A percentile compares a stretch with the other conserved stretches of the same genome.
Conservation (phyloP, 2,329 filamentous ascomycete species). For the Ascochyta clinopodiicola region DNA sequence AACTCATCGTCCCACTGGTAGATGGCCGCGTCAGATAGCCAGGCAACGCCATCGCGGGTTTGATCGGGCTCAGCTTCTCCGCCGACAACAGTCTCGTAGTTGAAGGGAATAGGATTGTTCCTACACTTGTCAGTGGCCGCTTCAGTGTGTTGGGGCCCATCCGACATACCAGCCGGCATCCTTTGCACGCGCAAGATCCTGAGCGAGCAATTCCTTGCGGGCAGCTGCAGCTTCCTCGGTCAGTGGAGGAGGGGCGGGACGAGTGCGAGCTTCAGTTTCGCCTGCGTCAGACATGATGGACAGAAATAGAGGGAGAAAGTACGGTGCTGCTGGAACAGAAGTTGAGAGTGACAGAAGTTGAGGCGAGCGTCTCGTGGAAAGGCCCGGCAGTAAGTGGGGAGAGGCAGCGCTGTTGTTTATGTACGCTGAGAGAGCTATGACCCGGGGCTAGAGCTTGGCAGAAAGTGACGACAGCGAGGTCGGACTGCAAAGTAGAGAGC, state of each 20-base stretch:
- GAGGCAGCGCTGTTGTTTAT: conserved; percentile 2
- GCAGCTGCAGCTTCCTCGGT: conserved; percentile 14
- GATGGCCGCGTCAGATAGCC: conserved; percentile 65
- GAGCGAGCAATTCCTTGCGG: conserved; percentile 33
- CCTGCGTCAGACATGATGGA: conserved; percentile 14
- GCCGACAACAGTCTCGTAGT: conserved; percentile 54
- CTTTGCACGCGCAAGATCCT: conserved; percentile 36
- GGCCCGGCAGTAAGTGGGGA: background rate
- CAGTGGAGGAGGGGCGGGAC: conserved; percentile 9
- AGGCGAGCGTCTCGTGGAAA: background rate
- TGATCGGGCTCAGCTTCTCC: conserved; percentile 31
- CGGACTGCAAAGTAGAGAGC: background rate
- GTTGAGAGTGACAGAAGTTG: background rate
- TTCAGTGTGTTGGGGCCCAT: no score
- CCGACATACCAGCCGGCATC: conserved; percentile 53
- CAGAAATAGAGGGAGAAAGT: background rate
- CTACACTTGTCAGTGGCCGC: conserved; percentile 3
- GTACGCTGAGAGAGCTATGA: conserved; percentile 2
- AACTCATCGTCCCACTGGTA: conserved; percentile 88
- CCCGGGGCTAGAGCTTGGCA: conserved; percentile 1
- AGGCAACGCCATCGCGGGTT: conserved; percentile 40
- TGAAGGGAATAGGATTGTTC: conserved; percentile 53
- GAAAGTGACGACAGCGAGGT: background rate
- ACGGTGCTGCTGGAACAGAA: background rate
- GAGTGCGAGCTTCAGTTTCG: conserved; percentile 1